These are phyloP conservation scores for Trichoderma orchidacearum DNA, from an alignment of 495 filamentous ascomycete genomes.

Conservation along the genomic window DNA sequence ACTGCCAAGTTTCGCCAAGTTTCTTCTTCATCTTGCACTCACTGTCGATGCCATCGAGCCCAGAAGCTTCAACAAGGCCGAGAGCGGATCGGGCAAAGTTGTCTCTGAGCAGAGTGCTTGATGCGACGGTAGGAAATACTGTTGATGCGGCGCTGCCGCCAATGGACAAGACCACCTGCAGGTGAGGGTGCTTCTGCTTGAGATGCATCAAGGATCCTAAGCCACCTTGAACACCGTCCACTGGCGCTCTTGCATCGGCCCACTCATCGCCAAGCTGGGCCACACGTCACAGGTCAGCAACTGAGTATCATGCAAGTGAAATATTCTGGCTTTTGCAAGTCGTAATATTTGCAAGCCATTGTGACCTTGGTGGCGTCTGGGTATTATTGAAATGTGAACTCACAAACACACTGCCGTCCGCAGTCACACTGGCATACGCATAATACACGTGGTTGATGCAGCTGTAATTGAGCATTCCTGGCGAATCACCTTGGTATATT, in stretches of 20 bases:
- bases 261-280: constrained; percentile 72
- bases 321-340: no score
- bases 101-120: constrained; percentile 42
- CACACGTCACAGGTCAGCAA: constrained; percentile 7
- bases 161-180: constrained; percentile 75
- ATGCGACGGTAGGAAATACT: constrained; percentile 62
- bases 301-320: constrained; percentile 3
- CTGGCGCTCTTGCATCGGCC: constrained; percentile 66
- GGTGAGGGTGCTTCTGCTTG: constrained; percentile 59
- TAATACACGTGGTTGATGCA: constrained; percentile 71
- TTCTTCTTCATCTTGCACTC: constrained; percentile 14
- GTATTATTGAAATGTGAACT: constrained; percentile 12
- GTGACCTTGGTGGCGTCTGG: neutral
- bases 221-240: constrained; percentile 67
- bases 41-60: constrained; percentile 83
- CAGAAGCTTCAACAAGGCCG: constrained; percentile 58
- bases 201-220: constrained; percentile 62
- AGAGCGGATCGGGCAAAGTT: constrained; percentile 62
- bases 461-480: constrained; percentile 55
- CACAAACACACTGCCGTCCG: constrained; percentile 76
- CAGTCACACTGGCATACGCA: constrained; percentile 72
- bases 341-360: no score
- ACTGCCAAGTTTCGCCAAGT: neutral
- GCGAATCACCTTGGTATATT: constrained; percentile 64
- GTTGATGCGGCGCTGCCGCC: constrained; percentile 73